A percentile compares a stretch with the other conserved stretches of the same genome.
Evolutionary conservation across 495 filamentous ascomycete species (phyloP).

Genomic region (Melanomma pulvis-pyrius): DNA sequence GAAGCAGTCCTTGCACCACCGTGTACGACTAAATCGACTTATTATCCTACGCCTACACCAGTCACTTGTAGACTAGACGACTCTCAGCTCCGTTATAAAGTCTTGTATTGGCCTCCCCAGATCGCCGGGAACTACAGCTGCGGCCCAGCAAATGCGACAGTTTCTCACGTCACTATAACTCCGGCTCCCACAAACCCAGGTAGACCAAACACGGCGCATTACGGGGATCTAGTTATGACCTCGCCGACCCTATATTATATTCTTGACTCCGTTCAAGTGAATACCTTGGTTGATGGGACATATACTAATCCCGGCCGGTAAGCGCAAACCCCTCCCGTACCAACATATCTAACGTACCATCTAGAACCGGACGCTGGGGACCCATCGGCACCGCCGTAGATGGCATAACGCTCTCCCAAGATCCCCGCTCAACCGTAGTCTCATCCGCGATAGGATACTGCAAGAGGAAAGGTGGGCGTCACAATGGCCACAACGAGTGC

Average conservation of each 20-base stretch:
- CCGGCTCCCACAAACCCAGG: neutral
- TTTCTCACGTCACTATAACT: neutral
- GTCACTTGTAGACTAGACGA: slow-evolving; percentile 7
- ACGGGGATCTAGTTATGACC: neutral
- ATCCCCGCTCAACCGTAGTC: neutral
- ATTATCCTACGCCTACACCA: neutral
- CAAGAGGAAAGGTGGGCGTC: neutral
- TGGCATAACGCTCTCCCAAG: neutral
- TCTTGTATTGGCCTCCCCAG: slow-evolving; percentile 5
- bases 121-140: slow-evolving; percentile 1
- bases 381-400: neutral
- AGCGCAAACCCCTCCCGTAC: neutral
- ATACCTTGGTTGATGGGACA: neutral
- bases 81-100: neutral
- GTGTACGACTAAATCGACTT: neutral
- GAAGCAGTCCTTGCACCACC: neutral
- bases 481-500: neutral
- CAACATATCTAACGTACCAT: neutral
- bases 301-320: neutral
- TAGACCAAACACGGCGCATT: neutral
- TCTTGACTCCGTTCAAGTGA: neutral
- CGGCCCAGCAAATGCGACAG: neutral
- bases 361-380: neutral
- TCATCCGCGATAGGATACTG: neutral
- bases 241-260: neutral